Percentiles rank a stretch among this genome's conserved stretches.
Evolutionary conservation across 169 alveolate genomes (phyloP).

Genomic region (Eimeria maxima): DNA sequence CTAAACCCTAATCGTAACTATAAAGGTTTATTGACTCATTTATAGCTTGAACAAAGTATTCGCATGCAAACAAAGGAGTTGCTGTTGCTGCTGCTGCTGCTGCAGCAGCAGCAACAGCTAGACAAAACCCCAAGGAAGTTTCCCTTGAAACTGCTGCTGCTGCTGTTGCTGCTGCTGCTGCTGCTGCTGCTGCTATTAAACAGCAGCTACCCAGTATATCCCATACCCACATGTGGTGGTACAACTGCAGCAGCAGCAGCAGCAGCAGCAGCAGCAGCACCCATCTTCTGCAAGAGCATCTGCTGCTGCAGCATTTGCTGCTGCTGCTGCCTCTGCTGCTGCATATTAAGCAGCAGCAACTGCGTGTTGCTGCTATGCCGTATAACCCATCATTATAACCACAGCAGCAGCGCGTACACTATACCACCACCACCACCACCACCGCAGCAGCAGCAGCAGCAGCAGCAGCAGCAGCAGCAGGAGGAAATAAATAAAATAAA

Average conservation of each 20-base stretch:
- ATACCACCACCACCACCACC: too few relatives aligned
- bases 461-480: too few relatives aligned
- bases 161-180: neutral
- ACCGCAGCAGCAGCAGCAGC: too few relatives aligned
- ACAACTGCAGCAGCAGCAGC: neutral
- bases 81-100: neutral
- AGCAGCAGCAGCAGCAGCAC: neutral
- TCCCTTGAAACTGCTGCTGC: neutral
- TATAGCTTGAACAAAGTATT: neutral
- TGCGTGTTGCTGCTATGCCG: too few relatives aligned
- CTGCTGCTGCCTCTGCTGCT: too few relatives aligned
- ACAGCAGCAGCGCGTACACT: too few relatives aligned
- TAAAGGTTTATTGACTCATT: neutral
- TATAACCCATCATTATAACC: too few relatives aligned
- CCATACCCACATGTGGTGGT: neutral
- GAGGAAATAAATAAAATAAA: too few relatives aligned
- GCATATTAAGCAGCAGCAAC: too few relatives aligned
- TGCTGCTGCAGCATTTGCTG: neutral
- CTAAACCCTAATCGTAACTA: neutral
- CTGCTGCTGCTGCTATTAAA: neutral
- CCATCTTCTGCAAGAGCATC: too few relatives aligned
- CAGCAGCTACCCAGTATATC: neutral
- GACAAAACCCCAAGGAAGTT: neutral
- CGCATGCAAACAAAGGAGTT: neutral
- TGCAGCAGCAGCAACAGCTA: constrained; percentile 18